phyloP scores from a whole-genome alignment of 257 asterid genomes.

The Agastache rugosa region DNA sequence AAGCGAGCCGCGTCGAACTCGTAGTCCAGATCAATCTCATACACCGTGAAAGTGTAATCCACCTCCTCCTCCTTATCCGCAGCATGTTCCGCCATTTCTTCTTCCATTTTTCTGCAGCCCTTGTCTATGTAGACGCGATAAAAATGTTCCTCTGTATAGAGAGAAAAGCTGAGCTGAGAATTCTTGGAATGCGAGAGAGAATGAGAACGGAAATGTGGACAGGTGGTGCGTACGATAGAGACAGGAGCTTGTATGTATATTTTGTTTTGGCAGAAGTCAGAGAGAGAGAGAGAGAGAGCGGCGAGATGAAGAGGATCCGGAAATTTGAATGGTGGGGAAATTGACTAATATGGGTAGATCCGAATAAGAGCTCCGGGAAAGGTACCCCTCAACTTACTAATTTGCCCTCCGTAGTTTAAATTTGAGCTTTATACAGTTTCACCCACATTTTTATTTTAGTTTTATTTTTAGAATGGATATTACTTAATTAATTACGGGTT shows the following conservation, averaged over 20 bases:
- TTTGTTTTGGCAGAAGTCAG: slow-evolving; percentile 34
- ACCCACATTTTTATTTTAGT: neutral
- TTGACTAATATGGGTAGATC: slow-evolving; percentile 45
- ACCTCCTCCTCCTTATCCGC: slow-evolving; percentile 43
- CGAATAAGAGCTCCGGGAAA: slow-evolving; percentile 34
- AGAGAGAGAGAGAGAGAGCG: slow-evolving; percentile 36
- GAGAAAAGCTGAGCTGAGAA: slow-evolving; percentile 35
- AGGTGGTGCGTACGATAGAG: slow-evolving; percentile 53
- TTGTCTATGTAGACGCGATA: slow-evolving; percentile 4
- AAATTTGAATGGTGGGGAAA: slow-evolving; percentile 57
- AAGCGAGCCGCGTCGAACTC: slow-evolving; percentile 89
- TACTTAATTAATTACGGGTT: too few species aligned
- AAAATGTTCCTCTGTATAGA: slow-evolving; percentile 5
- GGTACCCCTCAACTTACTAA: neutral
- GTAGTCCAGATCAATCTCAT: slow-evolving; percentile 88
- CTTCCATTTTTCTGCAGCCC: slow-evolving; percentile 50
- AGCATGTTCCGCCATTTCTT: slow-evolving; percentile 64
- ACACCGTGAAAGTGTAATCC: slow-evolving; percentile 67
- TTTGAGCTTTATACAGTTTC: neutral
- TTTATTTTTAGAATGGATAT: too few species aligned
- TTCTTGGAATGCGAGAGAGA: slow-evolving; percentile 42
- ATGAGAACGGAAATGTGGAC: slow-evolving; percentile 44
- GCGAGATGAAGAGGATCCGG: slow-evolving; percentile 50
- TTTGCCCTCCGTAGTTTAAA: slow-evolving; percentile 20
- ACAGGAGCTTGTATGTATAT: slow-evolving; percentile 43